Evolutionary conservation across 192 early-diverging fungal genomes (phyloP), one percentile per base, ranked within the genome.

Genomic region (Coemansia nantahalensis): DNA sequence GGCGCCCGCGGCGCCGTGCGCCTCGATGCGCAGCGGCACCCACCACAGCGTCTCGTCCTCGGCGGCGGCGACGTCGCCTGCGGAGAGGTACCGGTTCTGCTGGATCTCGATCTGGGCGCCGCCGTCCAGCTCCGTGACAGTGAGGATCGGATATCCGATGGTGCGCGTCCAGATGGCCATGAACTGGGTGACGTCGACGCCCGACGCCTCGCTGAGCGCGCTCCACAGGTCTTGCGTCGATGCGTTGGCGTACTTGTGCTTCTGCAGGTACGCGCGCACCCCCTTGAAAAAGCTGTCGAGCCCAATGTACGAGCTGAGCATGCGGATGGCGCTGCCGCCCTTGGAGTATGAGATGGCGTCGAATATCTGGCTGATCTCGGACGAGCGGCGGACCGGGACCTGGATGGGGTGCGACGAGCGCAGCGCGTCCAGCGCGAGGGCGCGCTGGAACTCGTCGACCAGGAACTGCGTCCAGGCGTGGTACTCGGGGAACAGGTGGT

Each of bases 321-420:
- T 91, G 45, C 91, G 77, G 50, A 93, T 87, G 15, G 89, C 81
- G 13, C 80, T 79, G 10, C 86, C 85, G 13, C 91, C 91, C 60
- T 93, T 93, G 62, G 71, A 82, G 78, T 93, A 92, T 16, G 80
- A 81, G 59, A 93, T 86, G 15, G 87, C 84, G 61, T 93, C 92
- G 62, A 94, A 94, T 33, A 94, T 88, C 68, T 94, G 86, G 31
- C 65, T 65, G 37, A 94, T 88, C 39, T 94, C 88, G 16, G 79
- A 62, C 32, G 87, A 77, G 34, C 80, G 75, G 24, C 70, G 78
- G 40, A 93, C 84, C 2, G 77, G 69, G 3, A 94, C 90, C 42
- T 92, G 79, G 52, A 94, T 88, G 30, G 92, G 89, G 62, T 94
- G 92, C 16, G 84, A 87, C 31, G 83, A 85, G n/a, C 87, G 82